Evolutionary conservation across 805 yeast species (phyloP), one percentile per base, ranked within the genome.

Genomic region (Candida tallmaniae): DNA sequence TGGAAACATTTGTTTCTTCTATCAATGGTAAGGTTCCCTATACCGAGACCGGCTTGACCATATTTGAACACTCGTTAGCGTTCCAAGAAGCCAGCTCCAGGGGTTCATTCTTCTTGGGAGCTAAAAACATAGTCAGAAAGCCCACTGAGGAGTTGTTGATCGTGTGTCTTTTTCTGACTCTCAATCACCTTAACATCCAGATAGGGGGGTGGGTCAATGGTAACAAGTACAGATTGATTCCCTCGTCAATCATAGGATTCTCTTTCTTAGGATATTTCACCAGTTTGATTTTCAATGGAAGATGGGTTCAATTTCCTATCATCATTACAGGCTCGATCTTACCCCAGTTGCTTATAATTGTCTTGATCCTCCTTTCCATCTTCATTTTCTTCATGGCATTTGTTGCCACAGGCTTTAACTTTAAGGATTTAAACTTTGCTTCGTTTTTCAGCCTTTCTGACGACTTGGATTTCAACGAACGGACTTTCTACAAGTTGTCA

Each of bases 21-120:
- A 65, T 77, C 6, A 67, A 70, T 36, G 84, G 83, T 7, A 42
- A 41, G 25, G 62, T 62, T 27, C 83, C 86, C 6, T 65, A 70
- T 36, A 70, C 75, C 14, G 89, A 81, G 36, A 72, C 80, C 11
- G 86, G 86, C 0, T 62, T 83, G 42, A 79, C 93, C 0, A 58
- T 83, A 23, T 82, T 83, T 56, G 93, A 84, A 52, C 81, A 78
- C 47, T 80, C 90, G 4, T 53, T 82, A 11, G 84, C 86, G 9
- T 81, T 81, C 50, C 89, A 83, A 47, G 93, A 83, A 46, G 78
- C 73, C 38, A 82, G 72, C 51, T 42, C 45, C 7, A 64, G 68
- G 15, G 59, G 56, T 2, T 46, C 46, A 0, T 43, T 53, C 28
- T 49, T 60, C 33, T 48, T 56, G 27, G 51, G 58, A 8, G 47